Percentiles rank a stretch among this genome's conserved stretches.
phyloP scores from a whole-genome alignment of 768 basidiomycete species.

The Lentinula guzmanii region DNA sequence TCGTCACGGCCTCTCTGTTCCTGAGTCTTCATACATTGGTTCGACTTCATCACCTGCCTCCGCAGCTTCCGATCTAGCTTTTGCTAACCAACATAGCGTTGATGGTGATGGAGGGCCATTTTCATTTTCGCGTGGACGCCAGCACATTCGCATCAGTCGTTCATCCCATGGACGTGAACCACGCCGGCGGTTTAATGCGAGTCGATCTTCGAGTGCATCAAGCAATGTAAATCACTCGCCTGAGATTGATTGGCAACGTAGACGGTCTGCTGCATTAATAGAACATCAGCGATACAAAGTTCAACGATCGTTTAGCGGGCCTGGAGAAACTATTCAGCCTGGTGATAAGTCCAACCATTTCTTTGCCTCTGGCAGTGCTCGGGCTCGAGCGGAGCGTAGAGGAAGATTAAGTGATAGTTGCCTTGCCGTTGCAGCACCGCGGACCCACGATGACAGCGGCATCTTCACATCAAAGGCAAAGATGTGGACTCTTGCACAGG shows the following conservation, averaged over 20 bases:
- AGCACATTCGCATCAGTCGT: not conserved
- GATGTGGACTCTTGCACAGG: not conserved
- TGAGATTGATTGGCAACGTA: not conserved
- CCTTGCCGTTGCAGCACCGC: not conserved
- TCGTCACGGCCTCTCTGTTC: not conserved
- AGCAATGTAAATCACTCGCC: not conserved
- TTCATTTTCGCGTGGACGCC: not conserved
- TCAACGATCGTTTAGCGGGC: not conserved
- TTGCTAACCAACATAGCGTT: not conserved
- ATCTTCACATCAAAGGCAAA: not conserved
- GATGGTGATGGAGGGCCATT: not conserved
- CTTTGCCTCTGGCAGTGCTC: not conserved
- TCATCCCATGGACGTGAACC: no score
- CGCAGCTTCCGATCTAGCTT: not conserved
- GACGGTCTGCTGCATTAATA: not conserved
- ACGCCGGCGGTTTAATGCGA: not conserved
- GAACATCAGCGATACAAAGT: not conserved
- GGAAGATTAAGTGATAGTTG: not conserved
- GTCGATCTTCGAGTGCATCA: not conserved
- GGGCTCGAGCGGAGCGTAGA: not conserved
- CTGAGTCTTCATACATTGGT: not conserved
- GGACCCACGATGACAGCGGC: not conserved
- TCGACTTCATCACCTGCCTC: not conserved
- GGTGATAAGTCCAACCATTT: not conserved
- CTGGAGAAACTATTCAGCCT: not conserved